phyloP scores from a whole-genome alignment of 2,329 filamentous ascomycete genomes.

The Phoma sp. region DNA sequence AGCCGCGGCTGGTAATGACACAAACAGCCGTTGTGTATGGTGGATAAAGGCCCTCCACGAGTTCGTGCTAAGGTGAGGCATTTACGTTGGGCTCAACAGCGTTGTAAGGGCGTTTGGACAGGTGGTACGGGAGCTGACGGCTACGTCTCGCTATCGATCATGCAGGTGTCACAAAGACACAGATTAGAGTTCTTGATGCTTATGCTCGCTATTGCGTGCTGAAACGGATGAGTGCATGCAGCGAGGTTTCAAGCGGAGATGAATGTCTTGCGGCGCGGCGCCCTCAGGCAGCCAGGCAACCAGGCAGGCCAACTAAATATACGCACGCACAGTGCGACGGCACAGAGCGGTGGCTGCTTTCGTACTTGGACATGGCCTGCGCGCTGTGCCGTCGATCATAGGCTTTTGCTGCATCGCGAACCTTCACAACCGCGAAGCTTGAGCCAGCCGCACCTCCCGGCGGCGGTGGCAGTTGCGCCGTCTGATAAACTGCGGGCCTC shows the following conservation, averaged over 20 bases:
- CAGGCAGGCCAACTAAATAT: constrained; percentile 12
- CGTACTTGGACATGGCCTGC: constrained; percentile 12
- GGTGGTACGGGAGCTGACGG: constrained; percentile 10
- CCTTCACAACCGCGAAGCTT: constrained; percentile 5
- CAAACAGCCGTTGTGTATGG: constrained; percentile 9
- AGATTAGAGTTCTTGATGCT: constrained; percentile 9
- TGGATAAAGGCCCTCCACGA: constrained; percentile 13
- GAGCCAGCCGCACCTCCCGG: constrained; percentile 1
- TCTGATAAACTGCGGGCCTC: constrained; percentile 27
- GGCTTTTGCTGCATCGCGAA: constrained; percentile 1
- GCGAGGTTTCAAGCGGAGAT: constrained; percentile 13
- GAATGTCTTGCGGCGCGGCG: constrained; percentile 7
- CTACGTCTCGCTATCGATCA: not conserved
- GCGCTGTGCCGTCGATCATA: constrained; percentile 10
- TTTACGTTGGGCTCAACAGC: constrained; percentile 18
- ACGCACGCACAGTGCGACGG: constrained; percentile 20
- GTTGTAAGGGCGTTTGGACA: constrained; percentile 1
- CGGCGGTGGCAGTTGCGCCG: constrained; percentile 4
- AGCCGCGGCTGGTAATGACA: constrained; percentile 9
- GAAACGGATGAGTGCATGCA: not conserved
- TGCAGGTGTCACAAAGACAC: constrained; percentile 8
- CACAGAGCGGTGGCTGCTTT: constrained; percentile 16
- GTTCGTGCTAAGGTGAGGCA: constrained; percentile 16
- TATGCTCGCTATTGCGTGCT: constrained; percentile 2
- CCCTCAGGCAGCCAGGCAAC: constrained; percentile 14